Percentiles rank a stretch among this genome's conserved stretches.
phyloP scores from a whole-genome alignment of 2,329 filamentous ascomycete genomes.

The Tetracladium maxilliforme region DNA sequence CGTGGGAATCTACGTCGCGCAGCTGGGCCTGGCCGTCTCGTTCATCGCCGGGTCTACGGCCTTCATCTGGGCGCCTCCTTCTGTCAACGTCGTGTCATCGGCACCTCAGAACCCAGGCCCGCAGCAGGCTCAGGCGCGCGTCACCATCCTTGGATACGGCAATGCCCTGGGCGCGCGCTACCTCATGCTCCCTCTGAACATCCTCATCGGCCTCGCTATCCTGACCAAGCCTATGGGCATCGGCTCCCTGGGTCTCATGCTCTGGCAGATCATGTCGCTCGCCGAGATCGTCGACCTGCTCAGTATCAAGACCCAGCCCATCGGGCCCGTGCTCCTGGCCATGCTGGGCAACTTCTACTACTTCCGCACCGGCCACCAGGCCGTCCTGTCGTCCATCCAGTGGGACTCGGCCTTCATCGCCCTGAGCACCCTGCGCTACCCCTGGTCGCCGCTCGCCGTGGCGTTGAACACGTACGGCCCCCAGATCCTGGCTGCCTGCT shows the following conservation, averaged over 20 bases:
- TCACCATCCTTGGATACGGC: slow-evolving; percentile 79
- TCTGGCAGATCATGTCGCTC: slow-evolving; percentile 82
- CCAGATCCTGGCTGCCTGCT: slow-evolving; percentile 68
- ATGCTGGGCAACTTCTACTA: slow-evolving; percentile 88
- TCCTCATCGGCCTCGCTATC: slow-evolving; percentile 62
- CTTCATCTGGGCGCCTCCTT: slow-evolving; percentile 75
- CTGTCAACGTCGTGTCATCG: slow-evolving; percentile 60
- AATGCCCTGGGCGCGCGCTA: slow-evolving; percentile 90
- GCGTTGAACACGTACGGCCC: slow-evolving; percentile 78
- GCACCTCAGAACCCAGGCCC: slow-evolving; percentile 10
- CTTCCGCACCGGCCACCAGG: slow-evolving; percentile 97
- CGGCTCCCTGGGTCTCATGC: slow-evolving; percentile 65
- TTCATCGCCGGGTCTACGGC: slow-evolving; percentile 74
- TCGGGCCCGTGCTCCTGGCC: slow-evolving; percentile 73
- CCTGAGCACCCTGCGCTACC: slow-evolving; percentile 68
- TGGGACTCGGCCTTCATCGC: slow-evolving; percentile 95
- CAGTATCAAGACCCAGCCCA: slow-evolving; percentile 46
- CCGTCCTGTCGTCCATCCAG: slow-evolving; percentile 73
- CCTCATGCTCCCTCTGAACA: slow-evolving; percentile 67
- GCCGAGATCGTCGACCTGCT: slow-evolving; percentile 48
- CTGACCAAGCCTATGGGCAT: slow-evolving; percentile 92
- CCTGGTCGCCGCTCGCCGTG: slow-evolving; percentile 74
- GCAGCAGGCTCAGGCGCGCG: slow-evolving; percentile 27
- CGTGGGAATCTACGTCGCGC: slow-evolving; percentile 62
- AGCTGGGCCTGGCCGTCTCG: slow-evolving; percentile 64